Base-by-base conservation (phyloP, 495 filamentous ascomycete genomes). In the Aspergillus hancockii region DNA sequence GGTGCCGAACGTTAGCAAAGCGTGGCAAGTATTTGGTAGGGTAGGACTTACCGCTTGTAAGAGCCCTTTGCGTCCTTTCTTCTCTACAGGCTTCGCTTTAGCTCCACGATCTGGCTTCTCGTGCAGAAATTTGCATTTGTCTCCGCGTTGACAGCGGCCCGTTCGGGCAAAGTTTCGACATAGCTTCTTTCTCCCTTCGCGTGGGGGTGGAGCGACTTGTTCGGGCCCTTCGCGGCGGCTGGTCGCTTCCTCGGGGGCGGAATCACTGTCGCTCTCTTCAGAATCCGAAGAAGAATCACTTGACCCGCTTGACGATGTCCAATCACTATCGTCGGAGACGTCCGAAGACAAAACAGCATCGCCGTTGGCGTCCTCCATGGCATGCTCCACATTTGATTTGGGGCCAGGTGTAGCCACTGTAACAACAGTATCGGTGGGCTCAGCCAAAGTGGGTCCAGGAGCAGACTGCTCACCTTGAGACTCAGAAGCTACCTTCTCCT, bases 21-120 rank as follows among this genome's bases (percentile, higher is more conserved):
- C 16, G 12, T n/a, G 38, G 16, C 16, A 18, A 41, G 41, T 43
- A 36, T 25, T 51, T 21, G 16, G 52, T 46, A 61, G 18, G 22
- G 41, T 34, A 54, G 43, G n/a, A 75, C 80, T 69, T 65, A 84
- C 81, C 56, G 78, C 72, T 57, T 83, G 79, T 47, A 79, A 75
- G 28, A 84, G 70, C 46, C 81, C 75, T 65, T 79, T 81, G 45
- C 71, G 72, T 51, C 70, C 72, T 55, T 70, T 67, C 57, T 70
- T 72, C 47, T 71, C 70, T 9, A 34, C 46, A 7, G 67, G 52
- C 53, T 74, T 74, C 14, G 67, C n/a, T 57, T 77, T 79, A 38
- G 58, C 34, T 14, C 54, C 66, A 47, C 71, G 64, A 43, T 77
- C 70, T 2, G 72, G 50, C 31, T 55, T 57, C 28, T 78, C 79